Evolutionary conservation across 2,329 filamentous ascomycete species (phyloP).

Genomic region (Penicillium freii): DNA sequence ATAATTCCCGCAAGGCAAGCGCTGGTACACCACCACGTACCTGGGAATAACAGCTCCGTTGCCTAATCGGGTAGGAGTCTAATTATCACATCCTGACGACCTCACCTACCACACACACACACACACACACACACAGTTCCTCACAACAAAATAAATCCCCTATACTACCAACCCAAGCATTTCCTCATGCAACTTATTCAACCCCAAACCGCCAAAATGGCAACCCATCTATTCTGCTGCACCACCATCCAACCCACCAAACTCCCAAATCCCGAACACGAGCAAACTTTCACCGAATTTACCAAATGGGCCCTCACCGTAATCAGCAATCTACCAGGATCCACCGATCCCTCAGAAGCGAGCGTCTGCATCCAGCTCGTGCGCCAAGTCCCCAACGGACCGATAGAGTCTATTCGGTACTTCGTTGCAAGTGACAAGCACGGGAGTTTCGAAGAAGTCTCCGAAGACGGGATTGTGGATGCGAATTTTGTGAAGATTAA

Average conservation of each 20-base stretch:
- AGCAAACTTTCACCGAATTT: neutral
- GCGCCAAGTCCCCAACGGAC: neutral
- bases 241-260: neutral
- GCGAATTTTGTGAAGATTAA: neutral
- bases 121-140: too few species aligned
- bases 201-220: neutral
- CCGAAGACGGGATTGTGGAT: neutral
- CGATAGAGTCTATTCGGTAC: neutral
- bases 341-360: neutral
- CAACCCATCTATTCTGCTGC: neutral
- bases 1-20: neutral
- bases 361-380: neutral
- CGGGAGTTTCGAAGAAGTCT: neutral
- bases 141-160: neutral
- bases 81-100: slow-evolving; percentile 6
- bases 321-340: neutral
- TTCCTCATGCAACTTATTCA: neutral
- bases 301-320: neutral
- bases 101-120: neutral
- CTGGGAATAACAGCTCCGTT: neutral
- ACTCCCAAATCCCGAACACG: neutral
- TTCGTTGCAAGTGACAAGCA: neutral
- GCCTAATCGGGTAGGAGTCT: neutral
- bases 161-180: neutral
- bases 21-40: neutral